Evolutionary conservation across 2,329 filamentous ascomycete species (phyloP), one percentile per base, ranked within the genome.

Genomic region (Aspergillaceae sp.): DNA sequence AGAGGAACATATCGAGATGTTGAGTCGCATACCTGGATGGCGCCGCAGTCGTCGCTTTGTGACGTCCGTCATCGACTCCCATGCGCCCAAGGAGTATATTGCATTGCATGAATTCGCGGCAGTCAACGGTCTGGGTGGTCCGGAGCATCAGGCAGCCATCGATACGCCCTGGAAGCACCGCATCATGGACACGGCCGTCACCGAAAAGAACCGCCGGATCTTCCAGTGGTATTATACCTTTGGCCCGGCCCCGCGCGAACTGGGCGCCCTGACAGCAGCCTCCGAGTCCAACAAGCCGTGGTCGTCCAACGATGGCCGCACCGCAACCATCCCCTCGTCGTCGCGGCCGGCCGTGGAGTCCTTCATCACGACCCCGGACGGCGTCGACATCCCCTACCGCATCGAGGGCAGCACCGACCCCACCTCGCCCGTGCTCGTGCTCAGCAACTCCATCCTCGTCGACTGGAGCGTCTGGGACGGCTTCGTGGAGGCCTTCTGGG

Each of bases 201-300:
- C 73, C 26, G 65, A 70, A 41, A 79, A 78, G 56, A 73, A 67
- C 7, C 74, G 80, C 40, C 75, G 84, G 11, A 73, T 74, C 0
- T 92, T 87, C 66, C 72, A 78, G 32, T 78, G 90, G 51, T 86
- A 87, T 64, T 90, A 92, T 64, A 82, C 84, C 7, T 94, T 94
- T 58, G 86, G 87, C 0, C 77, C 84, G 0, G 86, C 79, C 0
- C 81, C 86, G 0, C 76, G 86, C 27, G 84, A 91, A 53, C 72
- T 91, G 3, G 56, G 72, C 0, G 74, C 77, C 4, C 67, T 87
- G 19, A 50, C 60, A 1, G 71, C 77, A 19, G 19, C 1, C 19
- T 19, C 19, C 19, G 19, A 19, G 19, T 1, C 19, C 19, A 19
- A 19, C 19, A 19, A 19, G 1, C 65, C 65, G 0, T 85, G 82